Evolutionary conservation across 2,329 filamentous ascomycete genomes (phyloP).

Genomic region (Colletotrichum sp.): DNA sequence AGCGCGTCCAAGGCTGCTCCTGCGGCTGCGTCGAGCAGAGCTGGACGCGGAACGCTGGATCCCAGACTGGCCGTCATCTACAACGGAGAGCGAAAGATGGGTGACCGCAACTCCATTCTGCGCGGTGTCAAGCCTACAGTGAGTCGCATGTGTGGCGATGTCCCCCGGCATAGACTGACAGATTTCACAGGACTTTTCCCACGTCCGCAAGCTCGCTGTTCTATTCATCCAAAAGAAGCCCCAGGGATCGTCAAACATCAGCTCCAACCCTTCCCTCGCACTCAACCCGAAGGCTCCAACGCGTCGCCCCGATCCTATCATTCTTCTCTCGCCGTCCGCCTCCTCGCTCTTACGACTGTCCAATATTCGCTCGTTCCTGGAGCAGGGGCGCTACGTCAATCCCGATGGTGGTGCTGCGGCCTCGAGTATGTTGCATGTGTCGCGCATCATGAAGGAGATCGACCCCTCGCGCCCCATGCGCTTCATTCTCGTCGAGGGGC

Average conservation of each 20-base stretch:
- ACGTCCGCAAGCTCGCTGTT: constrained; percentile 85
- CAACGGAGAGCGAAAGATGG: constrained; percentile 87
- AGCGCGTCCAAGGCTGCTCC: constrained; percentile 41
- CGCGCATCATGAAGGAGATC: constrained; percentile 75
- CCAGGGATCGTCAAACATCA: constrained; percentile 41
- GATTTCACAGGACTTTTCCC: constrained; percentile 80
- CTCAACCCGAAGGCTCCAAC: constrained; percentile 58
- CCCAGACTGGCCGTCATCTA: constrained; percentile 88
- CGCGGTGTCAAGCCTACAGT: constrained; percentile 89
- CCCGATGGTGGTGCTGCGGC: constrained; percentile 72
- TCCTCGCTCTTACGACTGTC: constrained; percentile 94
- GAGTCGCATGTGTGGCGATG: constrained; percentile 36
- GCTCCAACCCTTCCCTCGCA: constrained; percentile 51
- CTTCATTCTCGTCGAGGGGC: constrained; percentile 94
- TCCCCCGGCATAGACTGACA: not conserved
- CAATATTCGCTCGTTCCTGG: constrained; percentile 94
- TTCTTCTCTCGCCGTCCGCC: constrained; percentile 93
- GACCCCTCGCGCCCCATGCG: constrained; percentile 77
- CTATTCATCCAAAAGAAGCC: constrained; percentile 74
- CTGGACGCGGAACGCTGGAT: constrained; percentile 74
- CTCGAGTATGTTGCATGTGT: constrained; percentile 84
- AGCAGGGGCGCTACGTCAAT: constrained; percentile 80
- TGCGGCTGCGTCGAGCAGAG: constrained; percentile 50
- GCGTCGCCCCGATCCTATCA: constrained; percentile 79
- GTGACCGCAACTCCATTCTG: constrained; percentile 87